phyloP scores from a whole-genome alignment of 1,139 yeast species.

The Kazachstania sp. region DNA sequence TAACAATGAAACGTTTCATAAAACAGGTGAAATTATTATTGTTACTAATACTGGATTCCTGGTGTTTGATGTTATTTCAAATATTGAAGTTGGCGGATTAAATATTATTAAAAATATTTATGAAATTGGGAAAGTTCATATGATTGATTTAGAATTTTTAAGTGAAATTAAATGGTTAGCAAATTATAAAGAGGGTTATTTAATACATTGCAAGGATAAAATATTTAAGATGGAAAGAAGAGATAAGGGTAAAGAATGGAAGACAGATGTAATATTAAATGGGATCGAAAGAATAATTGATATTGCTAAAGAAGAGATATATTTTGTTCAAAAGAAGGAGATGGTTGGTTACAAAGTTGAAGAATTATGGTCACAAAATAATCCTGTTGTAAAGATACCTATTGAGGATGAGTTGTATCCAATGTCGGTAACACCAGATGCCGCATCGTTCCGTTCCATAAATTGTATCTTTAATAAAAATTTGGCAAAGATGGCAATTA shows the following conservation, averaged over 20 bases:
- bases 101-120: slow-evolving; percentile 22
- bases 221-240: slow-evolving; percentile 15
- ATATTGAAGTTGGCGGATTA: slow-evolving; percentile 19
- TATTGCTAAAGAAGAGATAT: slow-evolving; percentile 19
- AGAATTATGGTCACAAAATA: slow-evolving; percentile 19
- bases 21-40: slow-evolving; percentile 25
- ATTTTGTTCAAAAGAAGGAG: slow-evolving; percentile 16
- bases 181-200: slow-evolving; percentile 20
- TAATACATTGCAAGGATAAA: slow-evolving; percentile 16
- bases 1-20: slow-evolving; percentile 17
- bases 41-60: slow-evolving; percentile 12
- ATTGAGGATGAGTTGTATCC: slow-evolving; percentile 28
- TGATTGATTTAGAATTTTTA: slow-evolving; percentile 10
- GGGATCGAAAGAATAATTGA: slow-evolving; percentile 27
- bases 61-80: slow-evolving; percentile 24
- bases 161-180: slow-evolving; percentile 20
- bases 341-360: slow-evolving; percentile 16
- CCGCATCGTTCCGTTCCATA: slow-evolving; percentile 25
- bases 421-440: slow-evolving; percentile 21
- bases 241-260: slow-evolving; percentile 13
- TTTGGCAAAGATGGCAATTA: slow-evolving; percentile 17
- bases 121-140: slow-evolving; percentile 13
- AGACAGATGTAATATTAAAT: slow-evolving; percentile 12
- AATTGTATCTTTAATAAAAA: slow-evolving; percentile 16
- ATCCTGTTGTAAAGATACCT: slow-evolving; percentile 11